Conservation (phyloP, 208 protist genomes). For the Kentomonas sorsogonicus region DNA sequence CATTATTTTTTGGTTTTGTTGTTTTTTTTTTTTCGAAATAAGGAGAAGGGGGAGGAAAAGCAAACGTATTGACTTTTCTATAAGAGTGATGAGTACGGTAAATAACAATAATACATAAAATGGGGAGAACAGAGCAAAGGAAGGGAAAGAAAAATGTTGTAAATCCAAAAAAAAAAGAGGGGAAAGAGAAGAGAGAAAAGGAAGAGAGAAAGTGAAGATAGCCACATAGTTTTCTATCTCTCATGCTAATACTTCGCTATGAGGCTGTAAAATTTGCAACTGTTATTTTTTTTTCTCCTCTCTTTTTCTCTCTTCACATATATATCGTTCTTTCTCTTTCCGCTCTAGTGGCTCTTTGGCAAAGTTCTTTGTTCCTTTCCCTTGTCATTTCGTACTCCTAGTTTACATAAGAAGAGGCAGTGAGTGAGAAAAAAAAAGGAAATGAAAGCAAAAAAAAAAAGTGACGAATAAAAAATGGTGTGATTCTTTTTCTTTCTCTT, state of each 20-base stretch:
- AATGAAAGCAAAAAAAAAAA: too few relatives aligned
- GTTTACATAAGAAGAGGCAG: too few relatives aligned
- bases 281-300: background rate
- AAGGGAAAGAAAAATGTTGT: conserved; percentile 10
- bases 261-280: too few relatives aligned
- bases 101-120: conserved; percentile 9
- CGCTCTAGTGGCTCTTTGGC: too few relatives aligned
- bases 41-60: conserved; percentile 3
- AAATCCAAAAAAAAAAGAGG: conserved; percentile 4
- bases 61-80: conserved; percentile 2
- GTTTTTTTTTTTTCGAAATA: too few relatives aligned
- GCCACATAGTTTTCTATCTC: too few relatives aligned
- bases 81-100: background rate
- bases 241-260: too few relatives aligned
- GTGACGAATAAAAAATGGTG: too few relatives aligned
- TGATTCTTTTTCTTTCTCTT: too few relatives aligned
- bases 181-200: background rate
- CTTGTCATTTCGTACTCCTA: background rate
- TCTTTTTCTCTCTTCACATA: conserved; percentile 11
- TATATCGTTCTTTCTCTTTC: background rate
- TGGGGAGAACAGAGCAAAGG: background rate
- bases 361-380: background rate
- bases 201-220: too few relatives aligned
- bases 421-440: too few relatives aligned
- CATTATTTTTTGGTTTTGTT: too few relatives aligned